These are phyloP conservation scores for Candida gigantensis DNA, from an alignment of 1,139 yeast genomes.

Conservation along the genomic window DNA sequence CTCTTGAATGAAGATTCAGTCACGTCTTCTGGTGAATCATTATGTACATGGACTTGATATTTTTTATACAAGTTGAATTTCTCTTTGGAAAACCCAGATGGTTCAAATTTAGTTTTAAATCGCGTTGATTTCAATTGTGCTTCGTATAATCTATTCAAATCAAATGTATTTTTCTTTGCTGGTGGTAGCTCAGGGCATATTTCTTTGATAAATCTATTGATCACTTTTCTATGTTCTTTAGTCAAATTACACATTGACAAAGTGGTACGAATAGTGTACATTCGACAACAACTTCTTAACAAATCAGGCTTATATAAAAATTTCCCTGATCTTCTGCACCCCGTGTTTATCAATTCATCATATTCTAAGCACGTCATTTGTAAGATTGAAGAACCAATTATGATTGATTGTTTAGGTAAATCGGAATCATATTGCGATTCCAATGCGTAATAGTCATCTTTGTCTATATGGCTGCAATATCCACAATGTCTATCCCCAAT, in stretches of 20 bases:
- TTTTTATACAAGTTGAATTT: constrained; percentile 66
- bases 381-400: constrained; percentile 54
- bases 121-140: constrained; percentile 28
- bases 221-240: constrained; percentile 67
- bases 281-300: constrained; percentile 75
- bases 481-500: constrained; percentile 52
- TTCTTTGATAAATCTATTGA: constrained; percentile 60
- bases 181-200: constrained; percentile 23
- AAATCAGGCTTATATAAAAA: constrained; percentile 76
- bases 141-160: constrained; percentile 19
- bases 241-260: constrained; percentile 44
- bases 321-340: constrained; percentile 78
- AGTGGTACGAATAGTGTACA: constrained; percentile 74
- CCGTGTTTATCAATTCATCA: constrained; percentile 65
- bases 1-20: constrained; percentile 50
- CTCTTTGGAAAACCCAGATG: constrained; percentile 54
- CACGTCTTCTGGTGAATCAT: constrained; percentile 54
- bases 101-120: constrained; percentile 55
- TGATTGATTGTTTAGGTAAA: constrained; percentile 24
- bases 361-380: constrained; percentile 54
- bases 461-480: constrained; percentile 58
- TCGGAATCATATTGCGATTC: constrained; percentile 20
- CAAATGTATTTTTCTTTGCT: constrained; percentile 19
- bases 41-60: constrained; percentile 71
- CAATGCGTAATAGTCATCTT: constrained; percentile 36